Conservation (phyloP, 2,329 filamentous ascomycete genomes). For the Aspergillus puulaauensis region DNA sequence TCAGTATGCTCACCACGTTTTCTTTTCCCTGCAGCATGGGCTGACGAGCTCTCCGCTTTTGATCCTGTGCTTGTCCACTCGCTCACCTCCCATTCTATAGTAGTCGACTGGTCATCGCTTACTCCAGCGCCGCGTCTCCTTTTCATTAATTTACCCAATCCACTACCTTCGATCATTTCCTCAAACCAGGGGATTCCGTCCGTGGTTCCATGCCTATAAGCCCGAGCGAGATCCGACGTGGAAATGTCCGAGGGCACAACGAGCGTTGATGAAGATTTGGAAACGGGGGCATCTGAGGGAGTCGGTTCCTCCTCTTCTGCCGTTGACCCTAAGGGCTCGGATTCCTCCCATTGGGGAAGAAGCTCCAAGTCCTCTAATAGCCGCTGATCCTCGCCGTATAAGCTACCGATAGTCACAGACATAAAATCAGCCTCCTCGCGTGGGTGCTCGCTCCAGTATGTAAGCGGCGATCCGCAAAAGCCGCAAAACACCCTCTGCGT, state of each 20-base stretch:
- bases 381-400: conserved; percentile 68
- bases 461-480: conserved; percentile 83
- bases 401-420: conserved; percentile 75
- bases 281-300: conserved; percentile 11
- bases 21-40: conserved; percentile 29
- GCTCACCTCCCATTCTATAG: conserved; percentile 79
- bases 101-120: conserved; percentile 63
- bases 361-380: conserved; percentile 73
- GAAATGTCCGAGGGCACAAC: conserved; percentile 20
- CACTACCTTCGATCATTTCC: conserved; percentile 72
- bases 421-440: conserved; percentile 73
- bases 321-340: not conserved
- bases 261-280: conserved; percentile 17
- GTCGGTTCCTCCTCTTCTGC: conserved; percentile 33
- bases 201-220: conserved; percentile 37
- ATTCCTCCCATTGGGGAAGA: conserved; percentile 52
- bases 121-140: conserved; percentile 57
- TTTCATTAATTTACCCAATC: conserved; percentile 66
- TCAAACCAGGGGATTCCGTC: conserved; percentile 84
- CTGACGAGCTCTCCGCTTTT: conserved; percentile 20
- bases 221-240: conserved; percentile 29
- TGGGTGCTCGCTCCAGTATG: conserved; percentile 77
- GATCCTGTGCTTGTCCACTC: conserved; percentile 62
- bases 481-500: conserved; percentile 82
- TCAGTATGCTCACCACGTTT: conserved; percentile 26